These are phyloP conservation scores for Ministeria vibrans DNA, from an alignment of 78 protist species.

Conservation along the genomic window DNA sequence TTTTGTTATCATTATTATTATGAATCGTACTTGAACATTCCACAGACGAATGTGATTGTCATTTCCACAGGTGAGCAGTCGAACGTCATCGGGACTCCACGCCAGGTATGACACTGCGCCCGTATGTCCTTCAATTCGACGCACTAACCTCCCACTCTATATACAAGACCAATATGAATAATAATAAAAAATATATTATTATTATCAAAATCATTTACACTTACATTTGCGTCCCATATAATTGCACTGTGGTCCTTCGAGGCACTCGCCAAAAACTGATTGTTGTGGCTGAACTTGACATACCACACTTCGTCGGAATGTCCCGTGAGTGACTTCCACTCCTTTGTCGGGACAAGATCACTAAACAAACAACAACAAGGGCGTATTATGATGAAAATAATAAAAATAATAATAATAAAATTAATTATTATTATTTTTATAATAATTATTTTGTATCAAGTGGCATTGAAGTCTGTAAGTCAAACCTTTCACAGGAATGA, in stretches of 20 bases:
- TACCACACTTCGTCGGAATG: slow-evolving; percentile 74
- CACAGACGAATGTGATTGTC: slow-evolving; percentile 28
- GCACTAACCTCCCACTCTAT: background rate
- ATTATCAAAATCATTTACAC: background rate
- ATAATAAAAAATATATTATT: background rate
- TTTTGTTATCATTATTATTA: too few relatives aligned
- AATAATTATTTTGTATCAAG: too few relatives aligned
- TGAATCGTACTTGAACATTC: slow-evolving; percentile 8
- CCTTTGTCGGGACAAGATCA: background rate
- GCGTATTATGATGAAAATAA: too few relatives aligned
- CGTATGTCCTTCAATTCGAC: background rate
- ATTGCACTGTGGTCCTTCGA: slow-evolving; percentile 49
- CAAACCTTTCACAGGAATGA: too few relatives aligned
- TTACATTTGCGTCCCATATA: slow-evolving; percentile 50
- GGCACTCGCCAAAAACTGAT: slow-evolving; percentile 51
- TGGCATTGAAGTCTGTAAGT: too few relatives aligned
- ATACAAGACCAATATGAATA: background rate
- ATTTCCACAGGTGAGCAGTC: slow-evolving; percentile 25
- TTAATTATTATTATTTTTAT: too few relatives aligned
- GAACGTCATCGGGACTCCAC: slow-evolving; percentile 23
- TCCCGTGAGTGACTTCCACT: slow-evolving; percentile 21
- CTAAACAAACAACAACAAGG: too few relatives aligned
- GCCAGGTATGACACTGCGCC: background rate
- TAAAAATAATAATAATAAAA: too few relatives aligned
- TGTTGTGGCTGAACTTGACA: slow-evolving; percentile 51